phyloP scores from a whole-genome alignment of 1,284 basidiomycete species.

The Neolentinus lepideus region DNA sequence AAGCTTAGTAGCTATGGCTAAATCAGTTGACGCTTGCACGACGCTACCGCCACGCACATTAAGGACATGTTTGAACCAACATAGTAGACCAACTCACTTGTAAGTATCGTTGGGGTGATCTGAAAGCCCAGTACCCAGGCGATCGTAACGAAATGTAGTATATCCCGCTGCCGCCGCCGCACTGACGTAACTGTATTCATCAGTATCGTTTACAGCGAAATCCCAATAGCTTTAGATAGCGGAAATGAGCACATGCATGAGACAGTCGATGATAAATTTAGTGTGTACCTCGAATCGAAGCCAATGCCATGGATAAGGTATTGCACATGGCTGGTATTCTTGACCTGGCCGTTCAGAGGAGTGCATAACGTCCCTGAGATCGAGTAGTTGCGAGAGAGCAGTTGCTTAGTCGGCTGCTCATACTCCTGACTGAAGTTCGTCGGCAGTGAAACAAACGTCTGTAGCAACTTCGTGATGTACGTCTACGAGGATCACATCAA shows the following conservation, averaged over 20 bases:
- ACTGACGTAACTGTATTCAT: constrained; percentile 13
- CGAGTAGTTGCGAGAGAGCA: constrained; percentile 8
- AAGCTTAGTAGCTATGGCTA: constrained; percentile 11
- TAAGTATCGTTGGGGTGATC: constrained; percentile 12
- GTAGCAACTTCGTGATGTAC: constrained; percentile 7
- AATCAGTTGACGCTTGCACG: constrained; percentile 11
- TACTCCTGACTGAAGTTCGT: constrained; percentile 10
- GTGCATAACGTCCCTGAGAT: constrained; percentile 13
- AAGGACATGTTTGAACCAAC: no score
- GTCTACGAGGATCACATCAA: constrained; percentile 3
- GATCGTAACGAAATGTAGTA: constrained; percentile 14
- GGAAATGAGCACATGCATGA: no score
- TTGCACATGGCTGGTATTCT: constrained; percentile 10
- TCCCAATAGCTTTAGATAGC: constrained; percentile 11
- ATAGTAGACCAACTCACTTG: no score
- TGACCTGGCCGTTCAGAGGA: constrained; percentile 5
- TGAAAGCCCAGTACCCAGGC: constrained; percentile 14
- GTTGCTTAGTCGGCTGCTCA: constrained; percentile 6
- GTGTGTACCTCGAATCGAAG: neutral
- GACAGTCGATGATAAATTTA: no score
- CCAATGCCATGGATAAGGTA: constrained; percentile 12
- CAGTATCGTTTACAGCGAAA: constrained; percentile 6
- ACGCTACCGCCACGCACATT: no score
- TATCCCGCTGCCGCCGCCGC: constrained; percentile 11
- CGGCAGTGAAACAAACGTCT: constrained; percentile 2